These are phyloP conservation scores for Saccharomyces mikatae DNA, from an alignment of 805 yeast species.

Conservation along the genomic window DNA sequence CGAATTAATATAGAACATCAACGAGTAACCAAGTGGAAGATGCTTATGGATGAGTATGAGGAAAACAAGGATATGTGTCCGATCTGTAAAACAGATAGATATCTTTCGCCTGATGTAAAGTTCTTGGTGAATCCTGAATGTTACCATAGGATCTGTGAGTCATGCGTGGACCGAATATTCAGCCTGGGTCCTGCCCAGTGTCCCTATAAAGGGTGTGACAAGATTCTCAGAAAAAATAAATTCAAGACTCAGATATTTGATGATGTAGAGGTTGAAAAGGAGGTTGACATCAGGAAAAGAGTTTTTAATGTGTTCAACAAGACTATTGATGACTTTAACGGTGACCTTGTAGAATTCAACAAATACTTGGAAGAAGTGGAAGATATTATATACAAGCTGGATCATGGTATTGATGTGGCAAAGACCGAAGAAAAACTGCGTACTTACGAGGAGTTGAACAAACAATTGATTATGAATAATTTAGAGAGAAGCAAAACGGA, in stretches of 20 bases:
- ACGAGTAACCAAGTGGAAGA: neutral
- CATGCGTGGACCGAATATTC: slow-evolving; percentile 92
- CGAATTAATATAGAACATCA: neutral
- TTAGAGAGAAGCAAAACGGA: slow-evolving; percentile 68
- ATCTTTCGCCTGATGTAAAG: slow-evolving; percentile 85
- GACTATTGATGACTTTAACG: slow-evolving; percentile 62
- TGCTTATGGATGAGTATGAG: slow-evolving; percentile 36
- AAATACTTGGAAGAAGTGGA: slow-evolving; percentile 79
- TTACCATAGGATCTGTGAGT: slow-evolving; percentile 93
- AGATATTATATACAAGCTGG: slow-evolving; percentile 66
- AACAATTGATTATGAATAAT: slow-evolving; percentile 66
- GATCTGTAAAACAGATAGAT: slow-evolving; percentile 90
- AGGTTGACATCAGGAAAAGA: slow-evolving; percentile 80
- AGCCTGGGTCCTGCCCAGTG: slow-evolving; percentile 94
- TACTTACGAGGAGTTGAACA: slow-evolving; percentile 66
- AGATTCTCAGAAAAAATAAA: slow-evolving; percentile 75
- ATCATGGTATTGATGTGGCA: slow-evolving; percentile 60
- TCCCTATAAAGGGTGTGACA: slow-evolving; percentile 87
- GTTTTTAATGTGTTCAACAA: slow-evolving; percentile 74
- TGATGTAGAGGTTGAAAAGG: slow-evolving; percentile 82
- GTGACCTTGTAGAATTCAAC: slow-evolving; percentile 52
- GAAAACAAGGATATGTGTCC: slow-evolving; percentile 84
- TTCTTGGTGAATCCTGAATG: slow-evolving; percentile 95
- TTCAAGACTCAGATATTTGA: slow-evolving; percentile 92
- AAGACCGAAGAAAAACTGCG: slow-evolving; percentile 57